These are phyloP conservation scores for Diaporthe ampelina DNA, from an alignment of 2,329 filamentous ascomycete species.

Conservation along the genomic window DNA sequence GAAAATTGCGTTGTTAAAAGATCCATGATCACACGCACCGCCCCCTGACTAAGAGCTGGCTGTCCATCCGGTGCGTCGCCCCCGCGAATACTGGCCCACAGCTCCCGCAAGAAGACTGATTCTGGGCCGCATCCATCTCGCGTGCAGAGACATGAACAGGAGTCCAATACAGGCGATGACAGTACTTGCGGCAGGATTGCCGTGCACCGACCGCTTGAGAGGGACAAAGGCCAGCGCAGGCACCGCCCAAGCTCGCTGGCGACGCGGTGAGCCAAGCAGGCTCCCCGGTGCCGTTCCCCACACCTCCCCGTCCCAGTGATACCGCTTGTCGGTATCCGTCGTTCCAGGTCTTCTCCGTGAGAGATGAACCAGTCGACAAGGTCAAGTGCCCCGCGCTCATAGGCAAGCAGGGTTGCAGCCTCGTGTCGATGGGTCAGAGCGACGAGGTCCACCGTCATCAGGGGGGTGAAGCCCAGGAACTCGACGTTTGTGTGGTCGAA, in stretches of 20 bases:
- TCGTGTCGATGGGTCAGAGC: background rate
- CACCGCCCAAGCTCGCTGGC: conserved; percentile 8
- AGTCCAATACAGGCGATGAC: background rate
- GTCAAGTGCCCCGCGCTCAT: background rate
- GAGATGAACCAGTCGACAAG: background rate
- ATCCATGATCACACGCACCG: background rate
- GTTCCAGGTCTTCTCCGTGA: background rate
- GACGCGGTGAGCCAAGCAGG: background rate
- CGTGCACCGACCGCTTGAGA: background rate
- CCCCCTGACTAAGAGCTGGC: background rate
- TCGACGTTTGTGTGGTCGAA: background rate
- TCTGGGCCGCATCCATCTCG: background rate
- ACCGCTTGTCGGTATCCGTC: background rate
- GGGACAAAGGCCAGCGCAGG: background rate
- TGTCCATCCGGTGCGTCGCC: background rate
- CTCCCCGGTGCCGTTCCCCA: background rate
- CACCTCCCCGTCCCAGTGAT: background rate
- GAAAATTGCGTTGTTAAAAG: background rate
- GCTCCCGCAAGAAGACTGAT: background rate
- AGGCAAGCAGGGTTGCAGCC: background rate
- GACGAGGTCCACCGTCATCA: conserved; percentile 5
- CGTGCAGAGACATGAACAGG: background rate
- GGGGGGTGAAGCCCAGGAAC: background rate
- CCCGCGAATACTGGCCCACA: background rate
- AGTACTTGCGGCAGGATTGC: background rate